Base-by-base conservation (phyloP, 805 yeast species). In the Hanseniaspora valbyensis region DNA sequence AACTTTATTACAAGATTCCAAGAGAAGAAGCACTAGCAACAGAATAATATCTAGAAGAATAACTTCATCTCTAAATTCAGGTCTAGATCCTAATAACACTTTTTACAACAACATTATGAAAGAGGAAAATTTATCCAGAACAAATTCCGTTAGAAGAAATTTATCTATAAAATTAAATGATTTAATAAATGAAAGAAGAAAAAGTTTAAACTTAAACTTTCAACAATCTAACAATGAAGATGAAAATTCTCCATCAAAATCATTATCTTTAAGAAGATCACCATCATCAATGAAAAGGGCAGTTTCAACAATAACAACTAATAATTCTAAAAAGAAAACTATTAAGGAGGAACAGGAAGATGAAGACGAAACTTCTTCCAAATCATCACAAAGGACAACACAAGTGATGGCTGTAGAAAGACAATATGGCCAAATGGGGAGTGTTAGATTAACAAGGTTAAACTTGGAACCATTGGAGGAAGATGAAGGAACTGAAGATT, bases 201-300 rank as follows among this genome's bases (percentile, higher is more conserved):
- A 48, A 16, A 42, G 45, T 16, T 9, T 34, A 13, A 42, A 42
- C 18, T 19, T 39, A 29, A 41, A 49, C 14, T 21, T 34, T 32
- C 25, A 41, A 19, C 42, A 48, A 14, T 29, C 40, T 19, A 10
- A 5, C 18, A n/a, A 4, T 22, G 16, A 22, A 14, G 42, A 53
- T 33, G 56, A 58, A 7, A 59, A 62, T 1, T 55, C 62, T 0
- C 67, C 61, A 49, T 49, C 59, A 41, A 59, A 58, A 49, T 57
- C 65, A 42, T 56, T 65, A 6, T 58, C 65, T 18, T 52, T 65
- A 39, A 59, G 66, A 53, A 59, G 69, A 30, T 63, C 68, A 0
- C 61, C 63, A 7, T 65, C 69, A 0, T 63, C 67, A 6, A 64
- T 65, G 19, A 63, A 62, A 53, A 58, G 69, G 51, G 69, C 69